Percentiles rank a stretch among this genome's conserved stretches.
Conservation (phyloP, 2,329 filamentous ascomycete genomes). For the Hyphodiscus sp. region DNA sequence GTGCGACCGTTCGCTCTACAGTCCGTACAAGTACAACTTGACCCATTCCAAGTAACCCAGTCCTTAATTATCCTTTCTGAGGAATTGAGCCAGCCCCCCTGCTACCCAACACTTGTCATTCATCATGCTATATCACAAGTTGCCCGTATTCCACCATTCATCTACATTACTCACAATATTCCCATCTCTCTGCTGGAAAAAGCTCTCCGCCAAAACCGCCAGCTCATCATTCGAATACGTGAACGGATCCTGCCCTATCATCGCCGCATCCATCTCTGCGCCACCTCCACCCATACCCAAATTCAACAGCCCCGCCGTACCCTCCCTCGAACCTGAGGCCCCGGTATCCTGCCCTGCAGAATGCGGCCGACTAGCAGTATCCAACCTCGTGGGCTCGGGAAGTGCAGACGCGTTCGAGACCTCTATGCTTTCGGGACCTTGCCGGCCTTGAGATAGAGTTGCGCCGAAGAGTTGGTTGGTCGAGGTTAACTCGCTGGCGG, state of each 20-base stretch:
- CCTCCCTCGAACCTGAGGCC: slow-evolving; percentile 14
- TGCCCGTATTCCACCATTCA: slow-evolving; percentile 26
- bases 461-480: slow-evolving; percentile 36
- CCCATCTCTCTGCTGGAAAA: slow-evolving; percentile 36
- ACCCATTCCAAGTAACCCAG: no score
- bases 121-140: slow-evolving; percentile 2
- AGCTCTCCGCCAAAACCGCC: slow-evolving; percentile 41
- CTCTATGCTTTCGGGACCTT: slow-evolving; percentile 27
- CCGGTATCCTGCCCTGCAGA: slow-evolving; percentile 18
- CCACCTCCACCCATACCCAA: neutral
- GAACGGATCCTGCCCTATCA: slow-evolving; percentile 6
- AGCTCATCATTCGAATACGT: slow-evolving; percentile 35
- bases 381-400: slow-evolving; percentile 37
- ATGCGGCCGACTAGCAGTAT: slow-evolving; percentile 8
- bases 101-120: no score
- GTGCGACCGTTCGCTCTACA: no score
- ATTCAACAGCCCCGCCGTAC: slow-evolving; percentile 1
- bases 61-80: neutral
- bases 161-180: slow-evolving; percentile 8
- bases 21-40: no score
- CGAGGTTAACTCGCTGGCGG: slow-evolving; percentile 33
- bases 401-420: slow-evolving; percentile 38
- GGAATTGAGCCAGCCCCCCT: neutral
- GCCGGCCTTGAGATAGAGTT: slow-evolving; percentile 30
- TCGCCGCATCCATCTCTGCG: neutral